Evolutionary conservation across 140 eudicot genomes (phyloP).

Genomic region (Cichorium intybus): DNA sequence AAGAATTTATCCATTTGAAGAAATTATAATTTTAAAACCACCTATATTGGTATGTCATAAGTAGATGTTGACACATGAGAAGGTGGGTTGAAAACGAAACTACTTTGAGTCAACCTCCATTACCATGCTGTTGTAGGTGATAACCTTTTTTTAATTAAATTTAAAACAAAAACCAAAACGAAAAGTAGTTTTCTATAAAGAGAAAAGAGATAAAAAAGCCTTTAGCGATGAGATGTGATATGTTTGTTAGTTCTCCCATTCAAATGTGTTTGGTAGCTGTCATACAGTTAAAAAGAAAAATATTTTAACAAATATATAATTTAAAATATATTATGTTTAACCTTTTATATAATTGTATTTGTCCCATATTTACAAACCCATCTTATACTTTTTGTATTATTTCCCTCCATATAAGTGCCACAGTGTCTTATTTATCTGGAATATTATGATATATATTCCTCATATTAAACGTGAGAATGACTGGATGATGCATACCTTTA

Average conservation of each 20-base stretch:
- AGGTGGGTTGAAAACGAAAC: slow-evolving; percentile 2
- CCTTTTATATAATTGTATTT: neutral
- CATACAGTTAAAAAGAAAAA: neutral
- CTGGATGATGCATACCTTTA: too few relatives aligned
- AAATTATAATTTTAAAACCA: neutral
- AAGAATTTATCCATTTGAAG: neutral
- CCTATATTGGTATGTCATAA: neutral
- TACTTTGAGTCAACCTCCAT: neutral
- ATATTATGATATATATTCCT: too few relatives aligned
- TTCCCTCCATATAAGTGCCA: neutral
- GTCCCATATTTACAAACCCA: neutral
- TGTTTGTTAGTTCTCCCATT: neutral
- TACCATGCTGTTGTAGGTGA: neutral
- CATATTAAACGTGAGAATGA: too few relatives aligned
- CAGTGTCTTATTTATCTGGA: too few relatives aligned
- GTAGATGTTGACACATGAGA: slow-evolving; percentile 17
- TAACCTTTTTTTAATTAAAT: neutral
- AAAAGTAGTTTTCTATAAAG: neutral
- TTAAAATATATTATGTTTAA: too few relatives aligned
- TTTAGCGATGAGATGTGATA: neutral
- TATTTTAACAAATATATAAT: too few relatives aligned
- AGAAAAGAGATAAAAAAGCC: neutral
- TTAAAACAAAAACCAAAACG: neutral
- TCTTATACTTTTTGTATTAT: too few relatives aligned
- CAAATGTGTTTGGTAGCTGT: neutral